phyloP scores from a whole-genome alignment of 2,329 filamentous ascomycete species.

The Verticillium tricorpus region DNA sequence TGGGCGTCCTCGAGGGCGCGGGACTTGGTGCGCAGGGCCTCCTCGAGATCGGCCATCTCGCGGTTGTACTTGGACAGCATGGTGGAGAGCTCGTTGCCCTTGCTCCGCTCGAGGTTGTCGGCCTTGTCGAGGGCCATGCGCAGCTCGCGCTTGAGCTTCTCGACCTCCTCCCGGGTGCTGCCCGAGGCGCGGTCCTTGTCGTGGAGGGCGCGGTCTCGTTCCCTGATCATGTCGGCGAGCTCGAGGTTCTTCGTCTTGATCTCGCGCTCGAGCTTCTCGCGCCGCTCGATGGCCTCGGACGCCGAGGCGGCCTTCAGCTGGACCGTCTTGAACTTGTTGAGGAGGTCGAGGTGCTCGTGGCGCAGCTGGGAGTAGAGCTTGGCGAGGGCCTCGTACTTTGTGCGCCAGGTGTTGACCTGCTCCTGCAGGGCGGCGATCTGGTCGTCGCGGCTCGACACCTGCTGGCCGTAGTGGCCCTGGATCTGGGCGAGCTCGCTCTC shows the following conservation, averaged over 20 bases:
- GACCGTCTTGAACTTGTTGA: conserved; percentile 94
- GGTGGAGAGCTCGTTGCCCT: conserved; percentile 90
- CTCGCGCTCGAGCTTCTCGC: conserved; percentile 93
- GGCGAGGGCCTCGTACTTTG: conserved; percentile 93
- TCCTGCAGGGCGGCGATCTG: conserved; percentile 91
- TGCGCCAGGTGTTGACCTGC: conserved; percentile 95
- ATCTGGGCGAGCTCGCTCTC: conserved; percentile 83
- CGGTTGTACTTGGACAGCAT: conserved; percentile 96
- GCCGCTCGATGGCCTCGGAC: conserved; percentile 90
- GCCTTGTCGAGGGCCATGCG: conserved; percentile 87
- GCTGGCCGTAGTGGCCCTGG: conserved; percentile 77
- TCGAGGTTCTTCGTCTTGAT: conserved; percentile 99
- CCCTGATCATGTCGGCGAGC: conserved; percentile 95
- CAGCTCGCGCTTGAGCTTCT: conserved; percentile 91
- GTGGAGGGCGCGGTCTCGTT: conserved; percentile 87
- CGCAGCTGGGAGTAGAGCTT: conserved; percentile 96
- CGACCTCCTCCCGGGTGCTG: conserved; percentile 85
- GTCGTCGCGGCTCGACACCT: conserved; percentile 85
- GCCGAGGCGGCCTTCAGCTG: conserved; percentile 96
- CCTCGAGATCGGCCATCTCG: conserved; percentile 94
- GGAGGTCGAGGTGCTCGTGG: conserved; percentile 87
- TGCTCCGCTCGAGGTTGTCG: conserved; percentile 86
- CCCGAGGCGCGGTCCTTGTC: conserved; percentile 87
- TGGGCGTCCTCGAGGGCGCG: conserved; percentile 81
- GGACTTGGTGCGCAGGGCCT: conserved; percentile 83